phyloP scores from a whole-genome alignment of 768 basidiomycete species.

The Termitomyces sp. region DNA sequence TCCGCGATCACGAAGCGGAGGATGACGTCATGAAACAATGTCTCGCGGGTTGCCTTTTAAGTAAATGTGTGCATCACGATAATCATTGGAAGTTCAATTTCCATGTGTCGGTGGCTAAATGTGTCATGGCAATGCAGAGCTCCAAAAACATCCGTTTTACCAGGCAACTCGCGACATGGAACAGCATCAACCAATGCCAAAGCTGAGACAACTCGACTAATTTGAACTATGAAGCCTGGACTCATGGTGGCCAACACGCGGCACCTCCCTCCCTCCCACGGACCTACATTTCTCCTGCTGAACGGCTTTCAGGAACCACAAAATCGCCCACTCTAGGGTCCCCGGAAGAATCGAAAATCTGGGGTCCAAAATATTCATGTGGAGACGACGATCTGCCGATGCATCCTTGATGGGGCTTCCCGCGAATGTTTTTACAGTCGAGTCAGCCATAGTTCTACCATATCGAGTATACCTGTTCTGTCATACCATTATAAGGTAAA shows the following conservation, averaged over 20 bases:
- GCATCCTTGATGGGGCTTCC: neutral
- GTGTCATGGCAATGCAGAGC: neutral
- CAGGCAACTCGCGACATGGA: neutral
- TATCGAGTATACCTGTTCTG: neutral
- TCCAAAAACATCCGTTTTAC: neutral
- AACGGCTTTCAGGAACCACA: neutral
- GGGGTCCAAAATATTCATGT: neutral
- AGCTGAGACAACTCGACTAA: neutral
- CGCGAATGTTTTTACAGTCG: neutral
- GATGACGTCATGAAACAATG: slow-evolving; percentile 1
- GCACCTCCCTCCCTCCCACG: neutral
- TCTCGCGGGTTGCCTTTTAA: slow-evolving; percentile 1
- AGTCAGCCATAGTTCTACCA: neutral
- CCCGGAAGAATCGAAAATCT: neutral
- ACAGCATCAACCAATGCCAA: neutral
- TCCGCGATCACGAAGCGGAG: neutral
- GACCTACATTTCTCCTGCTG: neutral
- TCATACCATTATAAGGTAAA: neutral
- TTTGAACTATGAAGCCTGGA: neutral
- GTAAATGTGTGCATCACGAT: neutral
- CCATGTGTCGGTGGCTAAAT: neutral
- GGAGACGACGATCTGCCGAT: neutral
- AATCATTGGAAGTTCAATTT: neutral
- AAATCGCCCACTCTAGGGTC: neutral
- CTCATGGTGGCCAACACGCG: slow-evolving; percentile 6